Base-by-base conservation (phyloP, 305 asterid genomes). In the Fraxinus albicans region DNA sequence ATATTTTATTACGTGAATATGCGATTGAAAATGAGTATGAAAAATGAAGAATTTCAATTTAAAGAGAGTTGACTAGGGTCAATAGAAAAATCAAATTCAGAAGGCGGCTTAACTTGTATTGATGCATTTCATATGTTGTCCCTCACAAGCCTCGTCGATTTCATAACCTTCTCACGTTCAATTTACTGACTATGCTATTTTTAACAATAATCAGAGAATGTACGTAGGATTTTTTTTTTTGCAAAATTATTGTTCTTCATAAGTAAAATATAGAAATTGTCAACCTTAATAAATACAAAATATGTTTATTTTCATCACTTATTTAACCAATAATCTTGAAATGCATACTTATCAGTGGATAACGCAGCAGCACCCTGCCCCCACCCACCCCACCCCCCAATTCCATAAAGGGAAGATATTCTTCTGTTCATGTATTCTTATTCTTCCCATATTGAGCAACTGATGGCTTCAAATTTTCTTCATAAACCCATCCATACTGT, bases 401-500 rank as follows among this genome's bases (percentile, higher is more conserved):
- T 3, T 0, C 19, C 19, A 47, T 47, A 13, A 47, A 47, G 58
- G 60, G 21, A 12, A 3, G 60, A 58, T 21, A 58, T 58, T 21
- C 70, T 21, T 60, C 70, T 2, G 31, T 21, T 60, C 65, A 53
- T 60, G 13, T 60, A 6, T 21, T 60, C 31, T n/a, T 60, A 33
- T 82, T 82, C 33, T 29, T 40, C 7, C 13, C 21, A 23, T 69
- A 74, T 63, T 77, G 44, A 77, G 31, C 40, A 8, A 63, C 47
- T 7, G 19, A 53, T 78, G 82, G 35, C 55, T 53, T 15, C 17
- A 60, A 3, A 17, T 34, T 82, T 73, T 77, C 87, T 6, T 76
- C 72, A 50, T 81, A 78, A 6, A 88, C 44, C 88, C 87, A 85
- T 25, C 88, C 83, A 82, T 78, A 88, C 38, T 85, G 58, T 27